phyloP scores from a whole-genome alignment of 306 rosid genomes.

The Begonia loranthoides region DNA sequence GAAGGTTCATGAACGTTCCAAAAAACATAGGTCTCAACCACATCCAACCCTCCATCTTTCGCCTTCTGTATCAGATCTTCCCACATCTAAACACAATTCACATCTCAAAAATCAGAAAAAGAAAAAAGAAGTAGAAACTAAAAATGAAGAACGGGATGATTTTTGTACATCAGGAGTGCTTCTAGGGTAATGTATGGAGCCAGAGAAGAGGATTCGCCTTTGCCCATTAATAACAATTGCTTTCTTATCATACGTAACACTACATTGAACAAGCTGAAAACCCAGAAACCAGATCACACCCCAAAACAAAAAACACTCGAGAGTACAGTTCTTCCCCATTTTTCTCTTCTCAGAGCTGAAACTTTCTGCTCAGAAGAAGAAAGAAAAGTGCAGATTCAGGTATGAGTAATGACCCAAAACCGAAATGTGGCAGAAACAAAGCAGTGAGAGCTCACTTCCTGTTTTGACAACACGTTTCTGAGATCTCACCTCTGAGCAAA shows the following conservation, averaged over 20 bases:
- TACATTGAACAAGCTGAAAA: constrained; percentile 27
- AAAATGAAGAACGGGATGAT: too few relatives aligned
- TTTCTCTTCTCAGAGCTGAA: neutral
- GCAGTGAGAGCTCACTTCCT: constrained; percentile 16
- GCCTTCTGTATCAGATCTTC: constrained; percentile 94
- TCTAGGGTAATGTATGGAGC: constrained; percentile 96
- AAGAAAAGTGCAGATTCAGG: constrained; percentile 1
- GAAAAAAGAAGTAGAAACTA: constrained; percentile 5
- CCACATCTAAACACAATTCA: constrained; percentile 64
- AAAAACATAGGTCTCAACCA: constrained; percentile 83
- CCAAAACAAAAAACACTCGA: constrained; percentile 28
- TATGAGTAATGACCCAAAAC: neutral
- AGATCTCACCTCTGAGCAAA: constrained; percentile 13
- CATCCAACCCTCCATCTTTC: constrained; percentile 91
- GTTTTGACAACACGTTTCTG: constrained; percentile 15
- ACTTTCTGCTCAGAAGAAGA: constrained; percentile 1
- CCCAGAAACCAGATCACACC: constrained; percentile 19
- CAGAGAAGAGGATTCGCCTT: constrained; percentile 83
- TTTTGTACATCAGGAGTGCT: constrained; percentile 75
- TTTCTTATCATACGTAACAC: constrained; percentile 73
- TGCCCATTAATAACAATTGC: constrained; percentile 78
- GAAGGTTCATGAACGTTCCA: constrained; percentile 98
- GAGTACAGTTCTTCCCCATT: constrained; percentile 49
- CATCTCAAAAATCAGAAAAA: neutral
- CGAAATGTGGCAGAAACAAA: constrained; percentile 8